Conservation (phyloP, 2,329 filamentous ascomycete species). For the Chrysoporthe puriensis region DNA sequence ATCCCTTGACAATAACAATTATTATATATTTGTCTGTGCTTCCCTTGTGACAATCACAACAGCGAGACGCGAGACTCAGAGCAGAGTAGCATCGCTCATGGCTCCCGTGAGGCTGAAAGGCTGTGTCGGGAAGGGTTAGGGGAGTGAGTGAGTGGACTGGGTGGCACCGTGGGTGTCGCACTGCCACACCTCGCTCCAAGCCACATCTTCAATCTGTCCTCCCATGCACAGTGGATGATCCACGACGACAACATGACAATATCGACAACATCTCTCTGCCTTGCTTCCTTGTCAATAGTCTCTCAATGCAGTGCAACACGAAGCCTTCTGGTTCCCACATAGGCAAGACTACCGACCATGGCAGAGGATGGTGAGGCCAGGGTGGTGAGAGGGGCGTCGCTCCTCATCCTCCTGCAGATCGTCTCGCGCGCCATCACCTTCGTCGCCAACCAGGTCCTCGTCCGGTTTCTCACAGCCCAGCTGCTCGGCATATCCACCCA, state of each 20-base stretch:
- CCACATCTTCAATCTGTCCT: constrained; percentile 9
- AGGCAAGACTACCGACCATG: neutral
- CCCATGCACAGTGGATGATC: neutral
- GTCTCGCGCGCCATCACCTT: constrained; percentile 89
- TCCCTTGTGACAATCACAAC: no score
- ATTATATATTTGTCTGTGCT: no score
- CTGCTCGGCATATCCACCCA: constrained; percentile 86
- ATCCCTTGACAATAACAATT: no score
- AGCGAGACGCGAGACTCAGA: no score
- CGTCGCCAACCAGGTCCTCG: constrained; percentile 84
- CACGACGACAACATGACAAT: neutral
- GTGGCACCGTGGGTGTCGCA: neutral
- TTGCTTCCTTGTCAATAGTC: neutral
- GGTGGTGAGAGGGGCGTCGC: constrained; percentile 71
- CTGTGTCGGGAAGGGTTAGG: neutral
- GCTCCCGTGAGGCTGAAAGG: neutral
- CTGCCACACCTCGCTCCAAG: neutral
- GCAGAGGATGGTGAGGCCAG: constrained; percentile 32
- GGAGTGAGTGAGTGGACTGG: neutral
- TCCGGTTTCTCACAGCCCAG: constrained; percentile 84
- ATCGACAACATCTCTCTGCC: neutral
- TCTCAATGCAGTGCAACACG: neutral
- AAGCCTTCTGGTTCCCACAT: neutral
- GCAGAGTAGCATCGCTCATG: no score
- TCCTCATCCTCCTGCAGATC: constrained; percentile 87